Percentiles rank a stretch among this genome's conserved stretches.
phyloP scores from a whole-genome alignment of 768 basidiomycete genomes.

The Lactarius quietus region DNA sequence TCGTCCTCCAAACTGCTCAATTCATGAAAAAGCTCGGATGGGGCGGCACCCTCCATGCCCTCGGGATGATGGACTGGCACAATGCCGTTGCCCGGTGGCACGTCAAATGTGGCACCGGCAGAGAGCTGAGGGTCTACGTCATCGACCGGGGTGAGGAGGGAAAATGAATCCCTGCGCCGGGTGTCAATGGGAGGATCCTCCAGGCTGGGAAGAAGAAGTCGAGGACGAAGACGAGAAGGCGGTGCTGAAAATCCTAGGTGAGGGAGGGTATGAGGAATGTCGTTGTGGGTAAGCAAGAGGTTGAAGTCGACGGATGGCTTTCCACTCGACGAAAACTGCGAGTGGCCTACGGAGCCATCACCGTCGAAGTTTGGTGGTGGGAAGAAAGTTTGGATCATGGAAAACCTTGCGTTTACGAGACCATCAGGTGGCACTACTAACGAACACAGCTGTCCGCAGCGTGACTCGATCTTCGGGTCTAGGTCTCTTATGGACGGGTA shows the following conservation, averaged over 20 bases:
- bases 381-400: slow-evolving; percentile 14
- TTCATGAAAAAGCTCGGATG: neutral
- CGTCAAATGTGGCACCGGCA: neutral
- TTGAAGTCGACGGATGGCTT: slow-evolving; percentile 12
- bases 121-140: neutral
- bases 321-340: neutral
- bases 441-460: slow-evolving; percentile 6
- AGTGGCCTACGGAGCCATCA: neutral
- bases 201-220: neutral
- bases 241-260: neutral
- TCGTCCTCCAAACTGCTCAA: neutral
- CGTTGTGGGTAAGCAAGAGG: neutral
- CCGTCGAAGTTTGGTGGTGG: slow-evolving; percentile 9
- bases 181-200: neutral
- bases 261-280: slow-evolving; percentile 6
- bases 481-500: slow-evolving; percentile 3
- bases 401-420: slow-evolving; percentile 4
- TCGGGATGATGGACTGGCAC: neutral
- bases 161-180: neutral
- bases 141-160: neutral
- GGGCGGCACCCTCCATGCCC: neutral
- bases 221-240: neutral
- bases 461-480: slow-evolving; percentile 12
- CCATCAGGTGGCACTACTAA: slow-evolving; percentile 7
- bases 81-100: neutral